phyloP scores from a whole-genome alignment of 2,329 filamentous ascomycete genomes.

The Leptographium wingfieldii region DNA sequence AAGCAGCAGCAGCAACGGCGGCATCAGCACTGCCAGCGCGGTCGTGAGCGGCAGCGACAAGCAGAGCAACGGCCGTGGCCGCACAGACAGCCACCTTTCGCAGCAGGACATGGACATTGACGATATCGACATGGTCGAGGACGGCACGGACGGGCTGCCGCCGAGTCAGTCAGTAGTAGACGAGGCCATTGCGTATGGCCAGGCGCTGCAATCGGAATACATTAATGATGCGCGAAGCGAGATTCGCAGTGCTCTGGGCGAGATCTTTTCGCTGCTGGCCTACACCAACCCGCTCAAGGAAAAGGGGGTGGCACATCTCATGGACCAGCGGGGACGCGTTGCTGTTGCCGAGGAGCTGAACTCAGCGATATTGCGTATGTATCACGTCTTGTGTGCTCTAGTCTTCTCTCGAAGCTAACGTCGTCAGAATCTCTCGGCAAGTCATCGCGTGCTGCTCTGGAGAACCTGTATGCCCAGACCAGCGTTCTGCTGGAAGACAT shows the following conservation, averaged over 20 bases:
- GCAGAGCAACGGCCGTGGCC: not conserved
- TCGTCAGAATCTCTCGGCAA: slow-evolving; percentile 78
- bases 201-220: slow-evolving; percentile 66
- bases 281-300: slow-evolving; percentile 72
- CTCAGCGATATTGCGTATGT: slow-evolving; percentile 76
- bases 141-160: slow-evolving; percentile 19
- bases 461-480: slow-evolving; percentile 77
- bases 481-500: slow-evolving; percentile 75
- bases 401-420: slow-evolving; percentile 5
- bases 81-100: not conserved
- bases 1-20: slow-evolving; percentile 31
- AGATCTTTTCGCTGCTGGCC: slow-evolving; percentile 80
- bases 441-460: slow-evolving; percentile 73
- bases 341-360: slow-evolving; percentile 88
- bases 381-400: too few relatives aligned
- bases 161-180: slow-evolving; percentile 39
- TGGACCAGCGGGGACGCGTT: slow-evolving; percentile 63
- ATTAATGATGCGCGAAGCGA: slow-evolving; percentile 56
- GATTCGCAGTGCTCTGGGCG: slow-evolving; percentile 59
- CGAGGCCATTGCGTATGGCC: slow-evolving; percentile 68
- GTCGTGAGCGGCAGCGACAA: not conserved
- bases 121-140: slow-evolving; percentile 41
- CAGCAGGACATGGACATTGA: slow-evolving; percentile 46
- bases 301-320: slow-evolving; percentile 58
- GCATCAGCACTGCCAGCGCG: not conserved